Conservation (phyloP, 2,329 filamentous ascomycete species). For the Trichoderma brevicompactum region DNA sequence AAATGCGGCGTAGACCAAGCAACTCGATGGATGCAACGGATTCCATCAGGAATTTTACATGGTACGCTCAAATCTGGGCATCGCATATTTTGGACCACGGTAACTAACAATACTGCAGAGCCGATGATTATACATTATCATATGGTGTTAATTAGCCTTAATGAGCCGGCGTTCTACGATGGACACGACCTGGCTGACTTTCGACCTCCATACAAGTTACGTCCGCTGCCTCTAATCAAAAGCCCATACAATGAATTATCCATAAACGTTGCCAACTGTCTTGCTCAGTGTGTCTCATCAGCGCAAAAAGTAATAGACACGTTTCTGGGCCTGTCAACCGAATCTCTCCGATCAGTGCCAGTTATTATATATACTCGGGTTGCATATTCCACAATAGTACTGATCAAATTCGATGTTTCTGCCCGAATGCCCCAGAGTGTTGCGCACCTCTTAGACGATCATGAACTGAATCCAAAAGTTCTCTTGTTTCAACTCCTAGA, state of each 20-base stretch:
- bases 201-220: background rate
- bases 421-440: background rate
- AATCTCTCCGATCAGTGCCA: background rate
- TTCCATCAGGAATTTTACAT: background rate
- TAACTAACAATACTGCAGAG: background rate
- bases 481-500: background rate
- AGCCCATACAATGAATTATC: background rate
- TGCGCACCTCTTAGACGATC: background rate
- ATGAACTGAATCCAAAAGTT: background rate
- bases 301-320: background rate
- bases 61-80: background rate
- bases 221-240: background rate
- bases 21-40: background rate
- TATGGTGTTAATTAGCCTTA: background rate
- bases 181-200: constrained; percentile 1
- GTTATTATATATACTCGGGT: background rate
- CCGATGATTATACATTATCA: constrained; percentile 1
- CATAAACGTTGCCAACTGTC: background rate
- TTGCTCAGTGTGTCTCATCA: background rate
- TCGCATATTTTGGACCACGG: background rate
- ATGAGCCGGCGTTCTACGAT: background rate
- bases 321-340: background rate
- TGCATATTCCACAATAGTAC: background rate
- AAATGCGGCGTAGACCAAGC: background rate
- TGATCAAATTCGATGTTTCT: constrained; percentile 9